A percentile compares a stretch with the other conserved stretches of the same genome.
phyloP scores from a whole-genome alignment of 805 yeast species.

The Yarrowia sp. region DNA sequence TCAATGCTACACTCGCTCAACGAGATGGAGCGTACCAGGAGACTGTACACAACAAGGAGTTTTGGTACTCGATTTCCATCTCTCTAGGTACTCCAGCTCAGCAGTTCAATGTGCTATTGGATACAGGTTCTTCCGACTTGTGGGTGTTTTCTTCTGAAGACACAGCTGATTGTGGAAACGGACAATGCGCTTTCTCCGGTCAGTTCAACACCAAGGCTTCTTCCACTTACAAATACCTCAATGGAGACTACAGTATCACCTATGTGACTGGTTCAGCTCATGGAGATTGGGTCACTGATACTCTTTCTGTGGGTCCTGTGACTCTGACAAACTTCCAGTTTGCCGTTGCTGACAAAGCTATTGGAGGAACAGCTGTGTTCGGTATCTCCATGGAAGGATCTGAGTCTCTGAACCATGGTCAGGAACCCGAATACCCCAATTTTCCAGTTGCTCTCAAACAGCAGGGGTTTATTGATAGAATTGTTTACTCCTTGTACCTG shows the following conservation, averaged over 20 bases:
- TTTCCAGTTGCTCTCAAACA: constrained; percentile 36
- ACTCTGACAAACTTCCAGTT: constrained; percentile 54
- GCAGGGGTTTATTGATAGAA: constrained; percentile 42
- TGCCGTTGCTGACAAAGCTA: constrained; percentile 64
- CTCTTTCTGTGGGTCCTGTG: constrained; percentile 50
- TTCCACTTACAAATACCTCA: constrained; percentile 30
- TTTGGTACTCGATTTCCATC: constrained; percentile 2
- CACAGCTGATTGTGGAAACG: background rate
- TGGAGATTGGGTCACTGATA: constrained; percentile 61
- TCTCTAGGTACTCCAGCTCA: constrained; percentile 59
- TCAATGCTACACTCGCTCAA: background rate
- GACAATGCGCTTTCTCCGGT: background rate
- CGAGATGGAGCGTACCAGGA: background rate
- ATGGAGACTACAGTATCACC: constrained; percentile 29
- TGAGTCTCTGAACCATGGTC: constrained; percentile 27
- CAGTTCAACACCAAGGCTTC: constrained; percentile 25
- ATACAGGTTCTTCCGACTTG: constrained; percentile 70
- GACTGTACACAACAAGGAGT: background rate
- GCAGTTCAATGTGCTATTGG: constrained; percentile 53
- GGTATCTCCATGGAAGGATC: constrained; percentile 43
- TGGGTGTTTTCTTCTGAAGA: constrained; percentile 46
- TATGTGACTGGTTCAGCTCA: constrained; percentile 44
- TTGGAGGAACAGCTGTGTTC: constrained; percentile 42
- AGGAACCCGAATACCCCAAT: constrained; percentile 30
- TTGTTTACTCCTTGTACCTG: constrained; percentile 47